Base-by-base conservation (phyloP, 768 basidiomycete species). In the Mycena capillaripes region DNA sequence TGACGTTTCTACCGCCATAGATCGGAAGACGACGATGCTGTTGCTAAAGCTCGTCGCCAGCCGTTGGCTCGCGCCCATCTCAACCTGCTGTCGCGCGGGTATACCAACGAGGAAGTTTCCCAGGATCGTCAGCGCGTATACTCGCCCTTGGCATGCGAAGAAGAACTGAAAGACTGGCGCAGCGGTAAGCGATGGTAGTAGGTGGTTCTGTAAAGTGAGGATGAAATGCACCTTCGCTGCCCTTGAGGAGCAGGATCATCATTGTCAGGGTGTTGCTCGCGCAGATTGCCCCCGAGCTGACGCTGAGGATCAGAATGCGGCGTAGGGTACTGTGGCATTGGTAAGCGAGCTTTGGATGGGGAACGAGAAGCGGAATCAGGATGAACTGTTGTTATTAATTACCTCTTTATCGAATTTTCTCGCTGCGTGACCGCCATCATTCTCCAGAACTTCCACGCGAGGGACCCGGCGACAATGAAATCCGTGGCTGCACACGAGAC, bases 51-150 rank as follows among this genome's bases (percentile, higher is more conserved):
- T 42, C 17, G 42, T 42, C 42, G 9, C 16, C 9, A 9, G 16
- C 9, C n/a, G 46, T 9, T 8, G n/a, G 10, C n/a, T 23, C 23
- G 46, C 10, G 7, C n/a, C 9, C n/a, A 7, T 23, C n/a, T 48
- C n/a, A 14, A 8, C n/a, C 8, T 25, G 16, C 14, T 10, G n/a
- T 8, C 9, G 11, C 4, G 46, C 46, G 8, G 46, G 46, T 2
- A 17, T 48, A n/a, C 46, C 46, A 6, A 69, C n/a, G 29, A 69
- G 48, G 67, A 69, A 69, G 46, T 69, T 69, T 5, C 57, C 67
- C 27, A 69, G 34, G 30, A 69, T 40, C 11, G 67, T 60, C 38
- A 69, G 59, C 12, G 67, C 44, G 67, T 69, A 69, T 4, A 61
- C 48, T 1, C 67, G 67, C 12, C 67, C 67, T 23, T 69, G 67